Base-by-base conservation (phyloP, 1,284 basidiomycete genomes). In the Ceratobasidium sp. region DNA sequence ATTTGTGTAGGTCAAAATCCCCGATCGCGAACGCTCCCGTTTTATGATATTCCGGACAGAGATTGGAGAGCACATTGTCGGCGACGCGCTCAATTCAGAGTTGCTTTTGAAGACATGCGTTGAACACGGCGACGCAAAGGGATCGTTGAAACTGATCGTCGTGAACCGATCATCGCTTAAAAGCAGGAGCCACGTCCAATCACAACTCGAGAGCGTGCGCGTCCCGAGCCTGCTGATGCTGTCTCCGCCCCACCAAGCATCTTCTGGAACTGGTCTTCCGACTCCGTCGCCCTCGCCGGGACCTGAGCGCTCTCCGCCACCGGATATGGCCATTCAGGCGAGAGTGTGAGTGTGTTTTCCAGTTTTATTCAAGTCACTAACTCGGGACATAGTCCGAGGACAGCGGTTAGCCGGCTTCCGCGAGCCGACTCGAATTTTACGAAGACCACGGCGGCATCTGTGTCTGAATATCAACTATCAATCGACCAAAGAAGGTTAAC, bases 1-100 rank as follows among this genome's bases (percentile, higher is more conserved):
- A 23, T 12, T 48, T 10, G 6, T 59, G 4, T 26, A 73, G 70
- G 70, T 73, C n/a, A 73, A 73, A 62, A 73, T 73, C 46, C 70
- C 70, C 5, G 70, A 73, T 26, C 56, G 70, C 23, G 70, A 73
- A 23, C 70, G 70, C 23, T 61, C 70, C 20, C 70, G 57, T 23
- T 73, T 59, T 28, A 10, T 73, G 57, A 73, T 73, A 38, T 73
- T 73, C 70, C 70, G 70, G 15, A 73, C 70, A 9, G 70, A 73
- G 44, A 73, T 73, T 48, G 70, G 70, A 44, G 70, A 73, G n/a
- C 57, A 73, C 42, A 62, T 73, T 50, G 70, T 73, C 17, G 70
- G 70, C 26, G 70, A 73, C 40, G 70, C 70, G 38, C 57, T 73
- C 33, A 73, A 73, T 38, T 73, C 70, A 12, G 70, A 73, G 57